Conservation (phyloP, 2,329 filamentous ascomycete genomes). For the Paracoccidioides lutzii region DNA sequence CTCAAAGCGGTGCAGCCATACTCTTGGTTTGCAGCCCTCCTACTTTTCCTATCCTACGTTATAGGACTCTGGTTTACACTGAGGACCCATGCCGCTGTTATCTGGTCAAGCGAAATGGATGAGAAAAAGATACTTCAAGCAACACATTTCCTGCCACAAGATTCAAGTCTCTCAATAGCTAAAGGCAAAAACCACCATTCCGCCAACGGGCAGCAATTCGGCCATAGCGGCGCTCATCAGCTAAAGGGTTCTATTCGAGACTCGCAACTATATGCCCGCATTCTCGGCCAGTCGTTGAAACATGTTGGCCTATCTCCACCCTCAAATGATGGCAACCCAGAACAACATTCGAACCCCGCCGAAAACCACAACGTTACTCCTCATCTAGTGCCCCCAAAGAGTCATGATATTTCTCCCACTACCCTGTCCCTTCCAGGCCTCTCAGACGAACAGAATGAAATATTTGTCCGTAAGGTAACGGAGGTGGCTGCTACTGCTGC, state of each 20-base stretch:
- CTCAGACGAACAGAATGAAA: conserved; percentile 68
- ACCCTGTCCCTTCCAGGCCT: conserved; percentile 45
- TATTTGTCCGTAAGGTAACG: conserved; percentile 71
- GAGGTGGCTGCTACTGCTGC: conserved; percentile 90
- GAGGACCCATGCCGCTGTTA: conserved; percentile 87
- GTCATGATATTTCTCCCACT: conserved; percentile 27
- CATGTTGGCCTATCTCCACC: conserved; percentile 54
- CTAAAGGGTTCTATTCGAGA: conserved; percentile 63
- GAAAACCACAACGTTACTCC: conserved; percentile 40
- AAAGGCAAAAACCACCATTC: conserved; percentile 13
- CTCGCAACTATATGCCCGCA: conserved; percentile 81
- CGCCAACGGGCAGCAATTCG: conserved; percentile 19
- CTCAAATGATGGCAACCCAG: conserved; percentile 19
- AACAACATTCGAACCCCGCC: conserved; percentile 59
- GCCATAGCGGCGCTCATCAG: conserved; percentile 31
- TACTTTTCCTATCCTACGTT: conserved; percentile 84
- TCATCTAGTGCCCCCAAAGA: conserved; percentile 67
- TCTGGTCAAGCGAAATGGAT: conserved; percentile 79
- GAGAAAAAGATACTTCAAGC: conserved; percentile 50
- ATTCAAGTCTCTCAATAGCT: not conserved
- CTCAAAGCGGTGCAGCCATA: conserved; percentile 83
- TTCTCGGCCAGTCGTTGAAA: conserved; percentile 77
- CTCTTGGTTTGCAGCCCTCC: conserved; percentile 71
- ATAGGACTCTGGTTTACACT: conserved; percentile 94
- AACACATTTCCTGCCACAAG: not conserved